Evolutionary conservation across 306 rosid genomes (phyloP).

Genomic region (Cucumis melo): DNA sequence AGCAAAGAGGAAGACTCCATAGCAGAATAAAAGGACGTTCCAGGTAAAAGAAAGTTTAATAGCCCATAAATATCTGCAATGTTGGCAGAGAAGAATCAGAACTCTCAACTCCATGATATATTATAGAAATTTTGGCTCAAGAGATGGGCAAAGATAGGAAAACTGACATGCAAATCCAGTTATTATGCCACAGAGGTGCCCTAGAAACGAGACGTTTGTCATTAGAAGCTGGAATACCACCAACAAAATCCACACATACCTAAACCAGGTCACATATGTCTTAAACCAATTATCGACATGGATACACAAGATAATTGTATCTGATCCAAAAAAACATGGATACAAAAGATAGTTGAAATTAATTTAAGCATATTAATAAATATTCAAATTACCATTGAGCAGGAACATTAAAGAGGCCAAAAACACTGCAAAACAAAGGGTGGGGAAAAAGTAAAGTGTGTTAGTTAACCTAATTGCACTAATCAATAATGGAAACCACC

Average conservation of each 20-base stretch:
- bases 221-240: slow-evolving; percentile 90
- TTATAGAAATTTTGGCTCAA: neutral
- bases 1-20: slow-evolving; percentile 69
- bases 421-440: slow-evolving; percentile 47
- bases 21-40: slow-evolving; percentile 65
- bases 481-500: neutral
- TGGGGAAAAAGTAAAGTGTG: neutral
- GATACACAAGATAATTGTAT: neutral
- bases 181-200: slow-evolving; percentile 95
- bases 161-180: slow-evolving; percentile 95
- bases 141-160: slow-evolving; percentile 8
- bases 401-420: slow-evolving; percentile 91
- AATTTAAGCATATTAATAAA: slow-evolving; percentile 1
- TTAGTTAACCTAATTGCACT: slow-evolving; percentile 6
- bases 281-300: neutral
- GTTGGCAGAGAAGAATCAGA: slow-evolving; percentile 10
- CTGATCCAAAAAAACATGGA: neutral
- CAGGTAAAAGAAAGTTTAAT: slow-evolving; percentile 77
- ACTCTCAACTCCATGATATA: slow-evolving; percentile 3
- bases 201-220: slow-evolving; percentile 82
- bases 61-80: slow-evolving; percentile 78
- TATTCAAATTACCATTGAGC: slow-evolving; percentile 57
- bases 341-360: neutral
- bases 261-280: slow-evolving; percentile 22
- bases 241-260: slow-evolving; percentile 92